Evolutionary conservation across 139 green algal species (phyloP), one percentile per base, ranked within the genome.

Genomic region (Eudorina sp.): DNA sequence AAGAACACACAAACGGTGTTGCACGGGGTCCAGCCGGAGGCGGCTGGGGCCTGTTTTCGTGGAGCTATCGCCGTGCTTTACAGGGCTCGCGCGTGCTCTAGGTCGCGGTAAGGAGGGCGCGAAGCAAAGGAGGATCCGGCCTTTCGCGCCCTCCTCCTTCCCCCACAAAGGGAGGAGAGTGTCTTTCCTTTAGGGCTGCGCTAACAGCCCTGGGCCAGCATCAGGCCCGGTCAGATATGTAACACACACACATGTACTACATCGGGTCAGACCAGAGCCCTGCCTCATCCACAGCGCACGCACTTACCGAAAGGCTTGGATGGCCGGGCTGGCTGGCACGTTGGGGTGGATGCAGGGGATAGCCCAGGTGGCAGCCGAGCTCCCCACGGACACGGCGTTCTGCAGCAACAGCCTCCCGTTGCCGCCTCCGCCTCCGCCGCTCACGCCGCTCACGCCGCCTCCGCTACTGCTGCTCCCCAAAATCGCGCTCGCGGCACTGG

Each of bases 281-380:
- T n/a, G n/a, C n/a, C n/a, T n/a, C n/a, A n/a, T n/a, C n/a, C n/a
- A n/a, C n/a, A n/a, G n/a, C n/a, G n/a, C n/a, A n/a, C n/a, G n/a
- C 4, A 11, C 80, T 25, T 43, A 66, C 80, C 60, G 25, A 66
- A 86, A 86, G 25, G 80, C 80, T 60, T 76, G 60, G 40, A 86
- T 58, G 13, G 80, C 80, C 1, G 80, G 80, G 45, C 62, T 86
- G 60, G 80, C 60, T 4, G 45, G 29, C 29, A 76, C 60, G 13
- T 86, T 62, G 25, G 80, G 80, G 41, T 86, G 80, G n/a, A 86
- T 64, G 58, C 43, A 60, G 19, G 80, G 80, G 2, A 86, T 86
- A 29, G 11, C 43, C 80, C 80, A 86, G 51, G 31, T 34, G 11
- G 75, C 75, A 9, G 75, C 51, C 13, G 75, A 83, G 31, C 75